Base-by-base conservation (phyloP, 176 grass and related monocot species). In the Cymbopogon citratus region DNA sequence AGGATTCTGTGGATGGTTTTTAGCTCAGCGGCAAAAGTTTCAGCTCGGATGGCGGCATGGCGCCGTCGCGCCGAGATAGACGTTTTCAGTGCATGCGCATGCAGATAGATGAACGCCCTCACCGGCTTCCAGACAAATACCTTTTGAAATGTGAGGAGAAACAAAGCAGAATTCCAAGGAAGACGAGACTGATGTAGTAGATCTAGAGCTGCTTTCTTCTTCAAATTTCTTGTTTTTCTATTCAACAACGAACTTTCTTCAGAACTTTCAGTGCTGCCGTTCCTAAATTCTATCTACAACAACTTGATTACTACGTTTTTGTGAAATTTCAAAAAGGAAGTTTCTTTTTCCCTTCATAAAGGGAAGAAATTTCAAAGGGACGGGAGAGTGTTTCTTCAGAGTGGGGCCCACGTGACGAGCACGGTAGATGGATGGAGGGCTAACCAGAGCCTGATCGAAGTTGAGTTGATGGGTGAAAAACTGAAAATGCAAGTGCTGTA, bases 1-100 rank as follows among this genome's bases (percentile, higher is more conserved):
- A 74, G 28, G 35, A 52, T 6, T 51, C 63, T 77, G n/a, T n/a
- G 35, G 44, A 41, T 24, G 44, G 24, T 23, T 87, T 81, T 76
- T 52, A 61, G 52, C 35, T 26, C 11, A 76, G 39, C 59, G 27
- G 19, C 40, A 78, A 76, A 81, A 49, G 70, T 12, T 36, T 7
- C 38, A 65, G 48, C 63, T 36, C 51, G 18, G 43, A 43, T 84
- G 26, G 36, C 31, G 71, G n/a, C n/a, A n/a, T n/a, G n/a, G n/a
- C n/a, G n/a, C n/a, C n/a, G n/a, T n/a, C 59, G 4, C 5, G 49
- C 36, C 36, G 71, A 61, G 40, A 77, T n/a, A 8, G 51, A 8
- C 51, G 5, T 15, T 52, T 69, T 16, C 36, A 15, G 36, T 9
- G 51, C 51, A 56, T 57, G 52, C 7, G 7, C 6, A n/a, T 56